Base-by-base conservation (phyloP, 768 basidiomycete species). In the Lepiota venenata region DNA sequence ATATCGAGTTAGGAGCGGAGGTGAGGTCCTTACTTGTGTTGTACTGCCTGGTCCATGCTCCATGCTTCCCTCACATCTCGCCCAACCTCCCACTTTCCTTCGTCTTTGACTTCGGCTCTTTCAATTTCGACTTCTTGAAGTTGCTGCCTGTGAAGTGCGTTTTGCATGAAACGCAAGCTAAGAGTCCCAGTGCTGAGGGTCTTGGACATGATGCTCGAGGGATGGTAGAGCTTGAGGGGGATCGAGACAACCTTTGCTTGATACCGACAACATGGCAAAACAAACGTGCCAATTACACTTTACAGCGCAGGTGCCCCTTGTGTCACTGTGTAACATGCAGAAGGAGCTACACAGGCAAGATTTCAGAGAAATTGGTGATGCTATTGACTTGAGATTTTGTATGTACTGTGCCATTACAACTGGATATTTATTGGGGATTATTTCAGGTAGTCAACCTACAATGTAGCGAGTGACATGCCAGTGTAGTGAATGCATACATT, bases 161-260 rank as follows among this genome's bases (percentile, higher is more conserved):
- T 60, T 47, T 61, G 57, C 60, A 61, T 61, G 47, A 61, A 61
- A n/a, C 50, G 52, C 18, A 61, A 57, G 37, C 47, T 50, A 39
- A 61, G 46, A 10, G 60, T 61, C 12, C 55, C 55, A 36, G 50
- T 58, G 51, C 60, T 61, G 29, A 61, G 47, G 5, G 57, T 47
- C 46, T 58, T 50, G 14, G 55, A 56, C 44, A 58, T 56, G 47
- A 53, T 43, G 16, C 35, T 20, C 2, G 39, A 32, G 21, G 12
- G 18, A 25, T 9, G 12, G 32, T 15, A 18, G 29, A 35, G 36
- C 47, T 43, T n/a, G 15, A 20, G 27, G 49, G 21, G 16, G 9
- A 21, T 36, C 29, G 12, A n/a, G 46, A 16, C 27, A 47, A n/a
- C 3, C 14, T 32, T 1, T 5, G 25, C 25, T 5, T 25, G 25